phyloP scores from a whole-genome alignment of 176 grass and related monocot genomes.

The Zoysia pacifica region DNA sequence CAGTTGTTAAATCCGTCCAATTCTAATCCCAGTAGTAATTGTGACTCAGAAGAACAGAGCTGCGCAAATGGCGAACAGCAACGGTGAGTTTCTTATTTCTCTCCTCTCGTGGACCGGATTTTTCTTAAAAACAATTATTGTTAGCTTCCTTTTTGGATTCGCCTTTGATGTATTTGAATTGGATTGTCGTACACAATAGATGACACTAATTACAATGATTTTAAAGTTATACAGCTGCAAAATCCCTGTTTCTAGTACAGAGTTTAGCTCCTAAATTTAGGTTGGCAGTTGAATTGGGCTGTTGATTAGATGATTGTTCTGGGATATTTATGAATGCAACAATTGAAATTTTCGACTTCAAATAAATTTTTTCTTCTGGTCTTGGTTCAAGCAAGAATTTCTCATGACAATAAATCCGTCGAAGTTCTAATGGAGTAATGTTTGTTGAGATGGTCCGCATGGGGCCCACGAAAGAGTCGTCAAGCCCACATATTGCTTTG shows the following conservation, averaged over 20 bases:
- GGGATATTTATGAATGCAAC: not conserved
- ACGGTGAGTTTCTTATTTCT: conserved; percentile 45
- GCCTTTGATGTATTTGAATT: not conserved
- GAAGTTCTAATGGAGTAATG: conserved; percentile 24
- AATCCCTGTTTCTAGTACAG: not conserved
- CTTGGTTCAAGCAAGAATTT: not conserved
- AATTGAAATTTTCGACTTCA: conserved; percentile 19
- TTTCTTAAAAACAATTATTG: too few relatives aligned
- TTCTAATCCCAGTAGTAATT: conserved; percentile 56
- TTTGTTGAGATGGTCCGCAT: conserved; percentile 36
- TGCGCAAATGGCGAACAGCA: conserved; percentile 77
- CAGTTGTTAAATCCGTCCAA: conserved; percentile 61
- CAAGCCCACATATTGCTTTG: conserved; percentile 18
- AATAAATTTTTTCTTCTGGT: not conserved
- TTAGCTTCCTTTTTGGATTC: not conserved
- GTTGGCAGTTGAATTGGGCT: not conserved
- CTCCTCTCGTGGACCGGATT: not conserved
- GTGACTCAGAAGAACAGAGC: conserved; percentile 34
- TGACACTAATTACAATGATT: not conserved
- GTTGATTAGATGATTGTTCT: conserved; percentile 1
- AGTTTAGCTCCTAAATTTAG: not conserved
- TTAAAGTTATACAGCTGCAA: too few relatives aligned
- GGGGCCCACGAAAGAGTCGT: conserved; percentile 18
- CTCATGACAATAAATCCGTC: conserved; percentile 7
- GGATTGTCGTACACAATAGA: not conserved